A percentile compares a stretch with the other conserved stretches of the same genome.
Conservation (phyloP, 176 grass and related monocot genomes). For the Elaeis guineensis region DNA sequence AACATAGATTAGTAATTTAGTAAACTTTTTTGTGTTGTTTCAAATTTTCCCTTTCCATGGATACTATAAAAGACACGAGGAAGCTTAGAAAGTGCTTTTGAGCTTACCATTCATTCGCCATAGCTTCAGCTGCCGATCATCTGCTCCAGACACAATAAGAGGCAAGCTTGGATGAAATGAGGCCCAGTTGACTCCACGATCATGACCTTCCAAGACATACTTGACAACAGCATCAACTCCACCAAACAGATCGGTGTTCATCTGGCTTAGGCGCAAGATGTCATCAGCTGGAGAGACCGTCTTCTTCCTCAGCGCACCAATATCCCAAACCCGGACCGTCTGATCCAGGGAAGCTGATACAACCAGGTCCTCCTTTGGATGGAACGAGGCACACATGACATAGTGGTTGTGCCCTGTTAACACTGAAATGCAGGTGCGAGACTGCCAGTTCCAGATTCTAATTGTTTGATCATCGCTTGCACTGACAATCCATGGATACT, state of each 20-base stretch:
- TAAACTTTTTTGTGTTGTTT: too few relatives aligned
- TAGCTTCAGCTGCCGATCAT: slow-evolving; percentile 85
- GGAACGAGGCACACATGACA: slow-evolving; percentile 91
- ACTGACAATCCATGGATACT: slow-evolving; percentile 80
- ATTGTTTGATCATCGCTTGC: slow-evolving; percentile 88
- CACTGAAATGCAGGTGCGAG: slow-evolving; percentile 67
- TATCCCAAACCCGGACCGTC: slow-evolving; percentile 88
- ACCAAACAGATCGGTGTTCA: slow-evolving; percentile 92
- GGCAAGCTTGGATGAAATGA: slow-evolving; percentile 75
- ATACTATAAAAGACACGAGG: background rate
- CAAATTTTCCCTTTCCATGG: too few relatives aligned
- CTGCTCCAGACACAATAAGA: slow-evolving; percentile 80
- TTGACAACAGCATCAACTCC: slow-evolving; percentile 78
- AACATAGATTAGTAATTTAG: too few relatives aligned
- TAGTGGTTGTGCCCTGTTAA: slow-evolving; percentile 89
- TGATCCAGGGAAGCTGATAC: slow-evolving; percentile 83
- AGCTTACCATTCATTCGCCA: slow-evolving; percentile 92
- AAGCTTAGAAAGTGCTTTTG: background rate
- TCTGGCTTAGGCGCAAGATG: slow-evolving; percentile 65
- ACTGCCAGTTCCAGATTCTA: slow-evolving; percentile 93
- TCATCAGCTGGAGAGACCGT: slow-evolving; percentile 65
- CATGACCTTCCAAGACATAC: slow-evolving; percentile 85
- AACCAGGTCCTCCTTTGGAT: slow-evolving; percentile 84
- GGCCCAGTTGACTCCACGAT: slow-evolving; percentile 88
- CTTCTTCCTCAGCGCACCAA: slow-evolving; percentile 65